A percentile compares a stretch with the other conserved stretches of the same genome.
Conservation (phyloP, 1,139 yeast species). For the Kluyveromyces marxianus region DNA sequence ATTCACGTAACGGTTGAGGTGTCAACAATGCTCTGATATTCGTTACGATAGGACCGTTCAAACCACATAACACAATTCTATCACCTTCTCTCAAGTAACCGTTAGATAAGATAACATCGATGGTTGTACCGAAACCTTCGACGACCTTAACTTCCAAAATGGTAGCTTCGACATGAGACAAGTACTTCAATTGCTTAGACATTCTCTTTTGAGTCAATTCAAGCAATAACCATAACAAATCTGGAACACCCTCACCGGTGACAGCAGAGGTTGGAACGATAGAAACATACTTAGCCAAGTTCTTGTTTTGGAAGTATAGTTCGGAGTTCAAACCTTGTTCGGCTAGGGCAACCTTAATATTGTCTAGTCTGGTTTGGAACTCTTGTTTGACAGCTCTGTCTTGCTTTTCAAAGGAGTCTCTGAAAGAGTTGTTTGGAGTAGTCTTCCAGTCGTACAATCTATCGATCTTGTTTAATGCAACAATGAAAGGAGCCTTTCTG, state of each 20-base stretch:
- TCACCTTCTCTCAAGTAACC: conserved; percentile 95
- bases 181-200: conserved; percentile 97
- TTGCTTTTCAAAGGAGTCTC: conserved; percentile 86
- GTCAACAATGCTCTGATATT: conserved; percentile 91
- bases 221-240: conserved; percentile 87
- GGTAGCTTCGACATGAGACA: conserved; percentile 86
- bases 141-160: conserved; percentile 96
- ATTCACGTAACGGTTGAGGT: conserved; percentile 94
- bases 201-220: conserved; percentile 97
- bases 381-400: conserved; percentile 80
- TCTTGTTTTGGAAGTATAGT: conserved; percentile 89
- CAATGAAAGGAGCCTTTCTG: conserved; percentile 95
- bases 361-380: conserved; percentile 78
- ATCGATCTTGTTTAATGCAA: conserved; percentile 94
- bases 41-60: conserved; percentile 98
- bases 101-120: conserved; percentile 92
- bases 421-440: conserved; percentile 86
- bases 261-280: conserved; percentile 98
- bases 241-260: conserved; percentile 99
- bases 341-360: conserved; percentile 84
- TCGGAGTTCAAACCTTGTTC: conserved; percentile 99
- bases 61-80: conserved; percentile 89
- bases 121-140: conserved; percentile 98
- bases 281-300: conserved; percentile 86
- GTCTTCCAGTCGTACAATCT: conserved; percentile 93